Conservation (phyloP, 768 basidiomycete genomes). For the Tricholoma saponaceum region DNA sequence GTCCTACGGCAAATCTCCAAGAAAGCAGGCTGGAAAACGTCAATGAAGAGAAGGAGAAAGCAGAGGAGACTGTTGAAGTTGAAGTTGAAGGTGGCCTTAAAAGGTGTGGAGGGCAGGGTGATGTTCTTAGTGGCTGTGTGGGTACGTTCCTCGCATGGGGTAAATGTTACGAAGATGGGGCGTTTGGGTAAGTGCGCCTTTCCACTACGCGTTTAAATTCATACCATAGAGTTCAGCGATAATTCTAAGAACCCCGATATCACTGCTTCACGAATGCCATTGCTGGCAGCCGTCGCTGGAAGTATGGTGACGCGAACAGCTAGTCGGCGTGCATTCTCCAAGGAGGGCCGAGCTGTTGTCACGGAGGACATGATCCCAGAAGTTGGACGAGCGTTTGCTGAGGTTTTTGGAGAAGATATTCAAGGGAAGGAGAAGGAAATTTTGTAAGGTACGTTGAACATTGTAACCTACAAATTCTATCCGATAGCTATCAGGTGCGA, state of each 20-base stretch:
- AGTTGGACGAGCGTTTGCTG: constrained; percentile 64
- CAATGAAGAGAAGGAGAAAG: constrained; percentile 47
- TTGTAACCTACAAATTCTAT: neutral
- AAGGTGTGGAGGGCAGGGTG: constrained; percentile 95
- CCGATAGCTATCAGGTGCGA: neutral
- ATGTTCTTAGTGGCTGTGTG: constrained; percentile 84
- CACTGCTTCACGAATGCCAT: constrained; percentile 64
- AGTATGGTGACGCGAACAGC: constrained; percentile 87
- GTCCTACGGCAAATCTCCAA: constrained; percentile 41
- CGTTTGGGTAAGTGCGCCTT: constrained; percentile 57
- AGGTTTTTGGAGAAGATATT: constrained; percentile 59
- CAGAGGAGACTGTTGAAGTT: constrained; percentile 59
- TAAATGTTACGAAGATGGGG: constrained; percentile 84
- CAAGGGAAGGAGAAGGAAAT: constrained; percentile 36
- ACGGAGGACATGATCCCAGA: constrained; percentile 75
- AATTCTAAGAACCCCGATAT: constrained; percentile 20
- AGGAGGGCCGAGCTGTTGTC: constrained; percentile 75
- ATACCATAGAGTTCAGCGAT: neutral
- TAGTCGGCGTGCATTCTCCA: constrained; percentile 70
- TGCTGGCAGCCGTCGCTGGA: constrained; percentile 82
- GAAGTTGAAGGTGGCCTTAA: constrained; percentile 80
- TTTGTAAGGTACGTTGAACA: constrained; percentile 21
- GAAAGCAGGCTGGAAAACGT: constrained; percentile 39
- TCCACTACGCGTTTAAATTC: neutral
- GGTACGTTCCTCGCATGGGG: constrained; percentile 95